Base-by-base conservation (phyloP, 768 basidiomycete species). In the Mycena venus region DNA sequence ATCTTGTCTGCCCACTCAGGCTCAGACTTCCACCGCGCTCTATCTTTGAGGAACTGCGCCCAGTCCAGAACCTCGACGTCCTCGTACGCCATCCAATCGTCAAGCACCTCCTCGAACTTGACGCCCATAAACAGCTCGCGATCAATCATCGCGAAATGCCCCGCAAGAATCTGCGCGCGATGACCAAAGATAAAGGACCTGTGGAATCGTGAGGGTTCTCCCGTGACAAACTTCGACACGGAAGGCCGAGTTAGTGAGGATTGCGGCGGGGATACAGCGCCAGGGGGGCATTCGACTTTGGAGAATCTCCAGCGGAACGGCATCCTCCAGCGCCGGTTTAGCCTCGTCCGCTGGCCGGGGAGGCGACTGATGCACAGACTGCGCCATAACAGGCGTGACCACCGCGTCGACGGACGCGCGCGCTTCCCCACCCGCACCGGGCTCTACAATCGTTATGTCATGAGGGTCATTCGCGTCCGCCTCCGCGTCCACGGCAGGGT, bases 91-190 rank as follows among this genome's bases (percentile, higher is more conserved):
- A 88, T 86, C 93, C 93, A 94, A 44, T 94, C 91, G 60, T 91
- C 89, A 73, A 91, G 87, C 44, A 96, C 91, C 78, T 98, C 96
- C 79, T 97, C 95, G 79, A 96, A 96, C 77, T 93, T 93, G 81
- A 98, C 88, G 15, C 90, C 89, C 82, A 94, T 91, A 81, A 96
- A 95, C 67, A 97, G 84, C 77, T 97, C 96, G 29, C 95, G 89
- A 75, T 98, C 96, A 75, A 98, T 96, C 89, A 96, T 93, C 9
- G 93, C 89, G 78, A 97, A 94, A 78, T 96, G 94, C 64, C 92
- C 88, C 1, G 94, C 94, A 38, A 98, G 81, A 6, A 83, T 83
- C 42, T 91, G 90, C 1, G 94, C 90, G 8, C 90, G 86, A 79
- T 89, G 86, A 34, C 80, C 82, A n/a, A 95, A 84, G 62, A 97